phyloP scores from a whole-genome alignment of 345 rosid genomes.

The Corymbia maculata region DNA sequence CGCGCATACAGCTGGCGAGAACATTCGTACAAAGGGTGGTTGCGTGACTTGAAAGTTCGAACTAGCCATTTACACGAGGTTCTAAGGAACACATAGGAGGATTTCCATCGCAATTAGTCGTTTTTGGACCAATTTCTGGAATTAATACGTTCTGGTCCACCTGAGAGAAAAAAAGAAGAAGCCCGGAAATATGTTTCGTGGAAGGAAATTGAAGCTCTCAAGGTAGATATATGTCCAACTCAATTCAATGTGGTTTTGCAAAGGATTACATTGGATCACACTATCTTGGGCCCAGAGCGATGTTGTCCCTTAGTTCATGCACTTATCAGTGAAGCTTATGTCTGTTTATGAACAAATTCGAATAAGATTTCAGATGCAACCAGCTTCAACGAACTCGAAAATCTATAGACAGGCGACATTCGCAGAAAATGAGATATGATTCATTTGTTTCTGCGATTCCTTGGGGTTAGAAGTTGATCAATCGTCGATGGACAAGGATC shows the following conservation, averaged over 20 bases:
- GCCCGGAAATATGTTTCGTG: neutral
- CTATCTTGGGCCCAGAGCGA: neutral
- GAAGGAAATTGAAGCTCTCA: neutral
- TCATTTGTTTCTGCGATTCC: neutral
- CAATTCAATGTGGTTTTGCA: neutral
- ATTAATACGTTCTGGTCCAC: neutral
- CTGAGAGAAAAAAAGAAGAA: neutral
- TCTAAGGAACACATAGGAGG: neutral
- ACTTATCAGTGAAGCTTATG: neutral
- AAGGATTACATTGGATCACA: neutral
- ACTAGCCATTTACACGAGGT: neutral
- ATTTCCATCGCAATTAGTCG: neutral
- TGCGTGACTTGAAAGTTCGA: neutral
- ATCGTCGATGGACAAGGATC: neutral
- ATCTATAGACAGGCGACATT: neutral
- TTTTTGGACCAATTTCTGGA: neutral
- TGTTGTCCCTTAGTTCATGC: neutral
- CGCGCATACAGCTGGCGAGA: neutral
- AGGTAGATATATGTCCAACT: neutral
- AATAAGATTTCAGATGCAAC: neutral
- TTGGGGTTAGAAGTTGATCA: neutral
- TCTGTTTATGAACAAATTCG: neutral
- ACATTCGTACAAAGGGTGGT: neutral
- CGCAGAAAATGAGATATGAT: neutral
- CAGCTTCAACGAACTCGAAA: neutral